Evolutionary conservation across 2,329 filamentous ascomycete genomes (phyloP).

Genomic region (Diaporthe destruens): DNA sequence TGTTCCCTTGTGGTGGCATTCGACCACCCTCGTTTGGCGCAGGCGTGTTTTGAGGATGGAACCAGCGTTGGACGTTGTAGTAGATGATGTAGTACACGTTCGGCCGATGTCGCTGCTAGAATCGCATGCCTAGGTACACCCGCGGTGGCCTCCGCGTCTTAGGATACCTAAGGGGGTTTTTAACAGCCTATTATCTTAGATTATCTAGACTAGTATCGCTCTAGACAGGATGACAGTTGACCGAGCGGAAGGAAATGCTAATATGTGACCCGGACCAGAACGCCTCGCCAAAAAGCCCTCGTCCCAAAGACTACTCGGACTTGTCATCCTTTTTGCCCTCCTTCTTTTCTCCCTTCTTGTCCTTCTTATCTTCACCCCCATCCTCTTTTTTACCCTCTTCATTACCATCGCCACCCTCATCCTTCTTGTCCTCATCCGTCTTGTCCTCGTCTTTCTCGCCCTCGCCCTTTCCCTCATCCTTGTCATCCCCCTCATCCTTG

Average conservation of each 20-base stretch:
- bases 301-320: constrained; percentile 24
- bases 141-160: no score
- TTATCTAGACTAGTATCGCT: neutral
- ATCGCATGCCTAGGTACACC: no score
- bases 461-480: no score
- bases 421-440: constrained; percentile 38
- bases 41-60: neutral
- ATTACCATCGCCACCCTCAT: constrained; percentile 35
- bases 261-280: constrained; percentile 13
- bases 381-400: constrained; percentile 37
- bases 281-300: constrained; percentile 24
- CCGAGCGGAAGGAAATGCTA: constrained; percentile 2
- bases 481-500: constrained; percentile 17
- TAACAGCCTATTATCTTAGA: neutral
- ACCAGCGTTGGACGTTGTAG: no score
- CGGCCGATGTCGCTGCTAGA: no score
- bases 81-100: no score
- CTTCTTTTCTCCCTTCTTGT: constrained; percentile 37
- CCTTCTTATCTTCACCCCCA: constrained; percentile 30
- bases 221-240: neutral
- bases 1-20: neutral
- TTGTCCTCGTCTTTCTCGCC: constrained; percentile 31
- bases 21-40: neutral
- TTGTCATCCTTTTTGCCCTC: constrained; percentile 37
- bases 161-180: no score